phyloP scores from a whole-genome alignment of 108 stramenopile genomes.

The Thalassiosira profunda region DNA sequence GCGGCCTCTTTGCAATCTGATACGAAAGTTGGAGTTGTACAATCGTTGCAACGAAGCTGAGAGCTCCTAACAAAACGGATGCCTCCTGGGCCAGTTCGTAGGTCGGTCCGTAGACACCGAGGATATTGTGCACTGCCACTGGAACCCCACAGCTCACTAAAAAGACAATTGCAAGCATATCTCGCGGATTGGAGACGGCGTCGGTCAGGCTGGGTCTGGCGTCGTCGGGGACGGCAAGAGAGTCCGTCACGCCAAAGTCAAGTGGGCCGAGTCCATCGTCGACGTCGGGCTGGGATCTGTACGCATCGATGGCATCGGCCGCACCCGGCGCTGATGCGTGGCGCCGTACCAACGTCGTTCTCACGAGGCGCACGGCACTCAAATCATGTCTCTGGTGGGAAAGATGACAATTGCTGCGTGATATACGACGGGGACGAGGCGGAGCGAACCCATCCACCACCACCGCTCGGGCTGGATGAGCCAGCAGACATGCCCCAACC shows the following conservation, averaged over 20 bases:
- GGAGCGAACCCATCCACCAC: too few species aligned
- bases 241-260: conserved; percentile 21
- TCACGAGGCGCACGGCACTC: too few species aligned
- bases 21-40: conserved; percentile 2
- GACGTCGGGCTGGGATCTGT: neutral
- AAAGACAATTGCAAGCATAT: conserved; percentile 3
- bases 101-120: conserved; percentile 6
- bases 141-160: conserved; percentile 3
- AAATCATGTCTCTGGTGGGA: too few species aligned
- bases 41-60: neutral
- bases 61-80: conserved; percentile 8
- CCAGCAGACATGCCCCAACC: too few species aligned
- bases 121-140: conserved; percentile 10
- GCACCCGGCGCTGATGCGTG: too few species aligned
- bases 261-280: conserved; percentile 3
- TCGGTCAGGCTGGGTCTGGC: conserved; percentile 2
- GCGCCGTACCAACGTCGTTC: too few species aligned
- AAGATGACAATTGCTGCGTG: too few species aligned
- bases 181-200: conserved; percentile 17
- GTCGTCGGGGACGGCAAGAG: neutral
- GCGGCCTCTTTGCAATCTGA: neutral
- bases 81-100: neutral
- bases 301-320: too few species aligned
- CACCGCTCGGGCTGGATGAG: too few species aligned
- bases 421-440: too few species aligned